Evolutionary conservation across 805 yeast genomes (phyloP).

Genomic region (Teunomyces panamensis): DNA sequence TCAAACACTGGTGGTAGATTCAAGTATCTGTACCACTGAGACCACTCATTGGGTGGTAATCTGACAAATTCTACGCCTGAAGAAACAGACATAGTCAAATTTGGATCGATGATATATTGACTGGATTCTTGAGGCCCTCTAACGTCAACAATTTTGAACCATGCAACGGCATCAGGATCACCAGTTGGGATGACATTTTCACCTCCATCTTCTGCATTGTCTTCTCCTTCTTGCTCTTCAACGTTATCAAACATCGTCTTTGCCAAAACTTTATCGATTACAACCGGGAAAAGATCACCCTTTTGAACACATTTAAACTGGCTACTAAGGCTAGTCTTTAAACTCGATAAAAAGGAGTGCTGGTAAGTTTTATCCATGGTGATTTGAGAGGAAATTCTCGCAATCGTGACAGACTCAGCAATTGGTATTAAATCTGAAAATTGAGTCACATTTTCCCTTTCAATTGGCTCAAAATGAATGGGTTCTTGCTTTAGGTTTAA

Average conservation of each 20-base stretch:
- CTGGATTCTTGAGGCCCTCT: constrained; percentile 27
- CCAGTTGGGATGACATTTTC: constrained; percentile 51
- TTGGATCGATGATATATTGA: constrained; percentile 64
- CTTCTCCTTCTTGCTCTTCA: constrained; percentile 26
- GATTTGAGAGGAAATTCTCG: constrained; percentile 66
- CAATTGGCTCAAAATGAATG: constrained; percentile 19
- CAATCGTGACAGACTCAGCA: constrained; percentile 63
- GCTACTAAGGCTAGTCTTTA: constrained; percentile 60
- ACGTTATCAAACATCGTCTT: constrained; percentile 44
- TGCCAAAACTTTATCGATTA: constrained; percentile 68
- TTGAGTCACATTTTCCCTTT: constrained; percentile 10
- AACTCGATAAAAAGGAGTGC: constrained; percentile 54
- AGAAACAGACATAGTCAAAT: constrained; percentile 65
- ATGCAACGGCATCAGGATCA: constrained; percentile 69
- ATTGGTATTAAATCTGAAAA: constrained; percentile 36
- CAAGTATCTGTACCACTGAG: constrained; percentile 48
- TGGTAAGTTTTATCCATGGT: constrained; percentile 66
- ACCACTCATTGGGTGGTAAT: constrained; percentile 31
- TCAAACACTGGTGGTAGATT: constrained; percentile 41
- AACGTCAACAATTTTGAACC: constrained; percentile 73
- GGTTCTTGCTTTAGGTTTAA: constrained; percentile 32
- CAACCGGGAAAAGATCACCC: constrained; percentile 75
- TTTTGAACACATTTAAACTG: constrained; percentile 54
- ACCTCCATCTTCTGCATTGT: constrained; percentile 15
- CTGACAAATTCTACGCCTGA: constrained; percentile 52